phyloP scores from a whole-genome alignment of 306 rosid species.

The Elaeagnus macrophylla region DNA sequence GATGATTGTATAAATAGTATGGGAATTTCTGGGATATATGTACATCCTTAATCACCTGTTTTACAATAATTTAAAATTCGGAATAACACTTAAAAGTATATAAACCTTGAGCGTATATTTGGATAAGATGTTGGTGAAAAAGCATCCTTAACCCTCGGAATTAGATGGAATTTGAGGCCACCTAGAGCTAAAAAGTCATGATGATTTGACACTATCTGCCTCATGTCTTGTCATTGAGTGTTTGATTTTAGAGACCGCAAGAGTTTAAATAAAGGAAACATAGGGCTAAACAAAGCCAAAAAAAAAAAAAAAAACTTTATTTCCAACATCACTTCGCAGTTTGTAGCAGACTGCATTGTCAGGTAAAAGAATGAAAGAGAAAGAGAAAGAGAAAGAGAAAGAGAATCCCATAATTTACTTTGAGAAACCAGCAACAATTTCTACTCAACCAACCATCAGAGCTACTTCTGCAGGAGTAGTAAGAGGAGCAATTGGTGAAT shows the following conservation, averaged over 20 bases:
- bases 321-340: conserved; percentile 31
- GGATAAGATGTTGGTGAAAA: too few relatives aligned
- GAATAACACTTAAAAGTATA: too few relatives aligned
- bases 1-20: too few relatives aligned
- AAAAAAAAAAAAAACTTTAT: conserved; percentile 21
- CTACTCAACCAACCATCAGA: conserved; percentile 18
- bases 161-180: too few relatives aligned
- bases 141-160: too few relatives aligned
- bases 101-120: too few relatives aligned
- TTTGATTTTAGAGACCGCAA: conserved; percentile 12
- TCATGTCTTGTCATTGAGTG: too few relatives aligned
- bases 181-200: too few relatives aligned
- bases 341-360: conserved; percentile 59
- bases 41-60: too few relatives aligned
- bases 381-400: conserved; percentile 7
- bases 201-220: too few relatives aligned
- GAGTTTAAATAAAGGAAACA: conserved; percentile 34
- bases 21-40: too few relatives aligned
- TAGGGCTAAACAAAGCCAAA: conserved; percentile 19
- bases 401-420: conserved; percentile 27
- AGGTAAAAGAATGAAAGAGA: conserved; percentile 10
- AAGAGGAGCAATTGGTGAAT: conserved; percentile 12
- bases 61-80: too few relatives aligned
- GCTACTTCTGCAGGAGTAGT: conserved; percentile 15
- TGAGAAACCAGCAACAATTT: conserved; percentile 9